phyloP scores from a whole-genome alignment of 176 grass and related monocot species.

The Musa acuminata region DNA sequence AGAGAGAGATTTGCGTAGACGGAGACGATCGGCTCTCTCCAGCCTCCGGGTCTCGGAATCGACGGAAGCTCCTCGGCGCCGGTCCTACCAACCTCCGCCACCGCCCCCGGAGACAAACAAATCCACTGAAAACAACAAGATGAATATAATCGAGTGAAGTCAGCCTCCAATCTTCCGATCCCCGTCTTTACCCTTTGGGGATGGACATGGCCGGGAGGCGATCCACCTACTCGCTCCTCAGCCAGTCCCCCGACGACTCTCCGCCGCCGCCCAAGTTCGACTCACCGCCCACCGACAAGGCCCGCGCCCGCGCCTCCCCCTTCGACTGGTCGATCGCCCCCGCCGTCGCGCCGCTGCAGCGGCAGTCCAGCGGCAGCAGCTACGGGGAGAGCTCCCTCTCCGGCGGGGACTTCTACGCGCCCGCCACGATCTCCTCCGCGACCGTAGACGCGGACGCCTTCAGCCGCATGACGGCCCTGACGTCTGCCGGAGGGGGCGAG shows the following conservation, averaged over 20 bases:
- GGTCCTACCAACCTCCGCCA: too few species aligned
- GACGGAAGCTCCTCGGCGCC: too few species aligned
- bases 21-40: too few species aligned
- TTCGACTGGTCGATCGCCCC: background rate
- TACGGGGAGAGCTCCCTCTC: constrained; percentile 77
- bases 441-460: constrained; percentile 11
- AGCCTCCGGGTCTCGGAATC: too few species aligned
- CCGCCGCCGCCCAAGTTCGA: constrained; percentile 3
- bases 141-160: too few species aligned
- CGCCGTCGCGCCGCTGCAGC: constrained; percentile 41
- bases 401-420: constrained; percentile 43
- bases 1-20: too few species aligned
- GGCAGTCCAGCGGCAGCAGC: constrained; percentile 91
- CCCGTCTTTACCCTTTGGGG: background rate
- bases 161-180: background rate
- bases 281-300: constrained; percentile 4
- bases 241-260: constrained; percentile 44
- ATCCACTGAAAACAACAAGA: too few species aligned
- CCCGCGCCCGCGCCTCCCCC: background rate
- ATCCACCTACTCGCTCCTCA: constrained; percentile 46
- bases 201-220: constrained; percentile 25
- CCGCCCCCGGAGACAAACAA: too few species aligned
- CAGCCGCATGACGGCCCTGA: background rate
- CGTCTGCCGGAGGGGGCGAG: constrained; percentile 1
- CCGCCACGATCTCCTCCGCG: constrained; percentile 27